Evolutionary conservation across 1,284 basidiomycete genomes (phyloP), one percentile per base, ranked within the genome.

Genomic region (Cryptococcus neoformans): DNA sequence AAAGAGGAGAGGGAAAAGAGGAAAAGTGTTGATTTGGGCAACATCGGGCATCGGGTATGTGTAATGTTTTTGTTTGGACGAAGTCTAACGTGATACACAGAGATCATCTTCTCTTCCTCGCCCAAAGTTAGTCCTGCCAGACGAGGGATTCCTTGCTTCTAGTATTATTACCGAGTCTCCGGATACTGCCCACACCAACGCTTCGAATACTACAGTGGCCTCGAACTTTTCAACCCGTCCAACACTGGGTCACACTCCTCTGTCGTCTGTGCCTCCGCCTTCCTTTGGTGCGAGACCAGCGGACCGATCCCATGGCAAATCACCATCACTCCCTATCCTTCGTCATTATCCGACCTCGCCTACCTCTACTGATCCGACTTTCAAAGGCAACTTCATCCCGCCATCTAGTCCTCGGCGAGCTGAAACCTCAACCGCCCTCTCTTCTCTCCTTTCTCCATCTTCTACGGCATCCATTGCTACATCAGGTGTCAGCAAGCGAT

Each of bases 401-500:
- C 11, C 34, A 16, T 38, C 92, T 35, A 57, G 44, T 8, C 40
- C 40, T 41, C 40, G 10, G 40, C 40, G 11, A 11, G 40, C 21
- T 41, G 40, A n/a, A 10, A 11, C 40, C n/a, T 10, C n/a, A n/a
- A n/a, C 40, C n/a, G 40, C 40, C 40, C 10, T 10, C 40, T n/a
- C 40, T 41, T 41, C n/a, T n/a, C 40, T 41, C n/a, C n/a, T n/a
- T n/a, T 11, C 11, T 41, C n/a, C 40, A 41, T n/a, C 40, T 11
- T 10, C 40, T 11, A 10, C n/a, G n/a, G 34, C 34, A 41, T 37
- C n/a, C 12, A 42, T 44, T 58, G 53, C 44, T 61, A 58, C 59
- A 49, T 58, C 42, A 54, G 51, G 7, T 56, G 56, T 28, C 47
- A 48, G 55, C 16, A 94, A 92, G 78, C 85, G 93, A 34, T 82